Percentiles rank a stretch among this genome's conserved stretches.
Evolutionary conservation across 495 filamentous ascomycete genomes (phyloP).

Genomic region (Pseudoneurospora amorphoporcata): DNA sequence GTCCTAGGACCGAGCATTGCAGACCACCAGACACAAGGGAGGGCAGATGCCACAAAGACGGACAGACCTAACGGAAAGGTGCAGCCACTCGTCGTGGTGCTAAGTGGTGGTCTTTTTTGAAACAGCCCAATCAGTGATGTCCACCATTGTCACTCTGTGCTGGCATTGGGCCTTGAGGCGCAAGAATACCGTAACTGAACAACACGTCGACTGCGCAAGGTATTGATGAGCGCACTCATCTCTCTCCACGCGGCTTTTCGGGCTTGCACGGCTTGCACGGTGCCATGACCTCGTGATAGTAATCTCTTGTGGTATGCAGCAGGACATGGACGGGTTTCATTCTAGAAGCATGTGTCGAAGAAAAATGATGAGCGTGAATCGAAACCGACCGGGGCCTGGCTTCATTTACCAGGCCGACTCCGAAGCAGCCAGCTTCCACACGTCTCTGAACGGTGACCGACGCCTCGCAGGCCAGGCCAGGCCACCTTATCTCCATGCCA

Average conservation of each 20-base stretch:
- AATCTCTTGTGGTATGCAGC: slow-evolving; percentile 10
- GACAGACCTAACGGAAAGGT: not conserved
- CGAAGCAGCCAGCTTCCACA: not conserved
- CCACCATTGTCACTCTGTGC: not conserved
- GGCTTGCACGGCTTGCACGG: slow-evolving; percentile 6
- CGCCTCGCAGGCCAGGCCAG: not conserved
- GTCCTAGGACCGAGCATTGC: not conserved
- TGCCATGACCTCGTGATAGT: slow-evolving; percentile 7
- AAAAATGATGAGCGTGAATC: slow-evolving; percentile 3
- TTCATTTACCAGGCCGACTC: slow-evolving; percentile 11
- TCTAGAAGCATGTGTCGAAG: slow-evolving; percentile 21
- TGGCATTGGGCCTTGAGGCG: not conserved
- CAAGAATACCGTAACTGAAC: not conserved
- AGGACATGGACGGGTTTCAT: slow-evolving; percentile 21
- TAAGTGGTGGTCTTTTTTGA: not conserved
- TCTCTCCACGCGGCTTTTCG: not conserved
- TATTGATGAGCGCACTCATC: not conserved
- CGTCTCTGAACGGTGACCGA: not conserved
- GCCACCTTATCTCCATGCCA: not conserved
- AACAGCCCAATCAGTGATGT: not conserved
- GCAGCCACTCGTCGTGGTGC: not conserved
- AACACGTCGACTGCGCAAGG: not conserved
- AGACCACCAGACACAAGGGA: not conserved
- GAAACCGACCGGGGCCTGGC: not conserved
- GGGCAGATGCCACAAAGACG: not conserved